Evolutionary conservation across 1,284 basidiomycete species (phyloP).

Genomic region (Singerocomus rubriflavus): DNA sequence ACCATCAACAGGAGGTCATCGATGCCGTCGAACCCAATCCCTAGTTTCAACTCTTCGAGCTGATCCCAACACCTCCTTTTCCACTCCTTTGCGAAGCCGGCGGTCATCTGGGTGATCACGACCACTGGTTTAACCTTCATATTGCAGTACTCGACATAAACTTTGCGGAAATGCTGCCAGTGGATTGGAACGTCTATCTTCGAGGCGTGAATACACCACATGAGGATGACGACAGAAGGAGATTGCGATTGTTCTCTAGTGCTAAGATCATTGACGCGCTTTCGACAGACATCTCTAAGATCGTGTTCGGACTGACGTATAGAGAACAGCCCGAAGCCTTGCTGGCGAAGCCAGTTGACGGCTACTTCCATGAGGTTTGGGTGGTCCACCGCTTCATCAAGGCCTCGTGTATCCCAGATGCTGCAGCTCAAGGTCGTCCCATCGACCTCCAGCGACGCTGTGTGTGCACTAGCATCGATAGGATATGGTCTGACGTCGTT

Average conservation of each 20-base stretch:
- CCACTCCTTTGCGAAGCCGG: conserved; percentile 19
- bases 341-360: conserved; percentile 25
- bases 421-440: conserved; percentile 11
- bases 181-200: conserved; percentile 28
- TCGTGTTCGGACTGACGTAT: conserved; percentile 20
- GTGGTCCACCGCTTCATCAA: conserved; percentile 28
- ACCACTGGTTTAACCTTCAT: conserved; percentile 25
- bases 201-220: conserved; percentile 32
- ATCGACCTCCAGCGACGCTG: conserved; percentile 3
- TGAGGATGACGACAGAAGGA: conserved; percentile 16
- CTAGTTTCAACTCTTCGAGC: conserved; percentile 12
- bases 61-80: conserved; percentile 20
- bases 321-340: conserved; percentile 20
- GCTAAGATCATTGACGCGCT: conserved; percentile 10
- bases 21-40: background rate
- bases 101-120: conserved; percentile 28
- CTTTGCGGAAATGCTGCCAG: conserved; percentile 27
- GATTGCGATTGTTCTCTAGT: conserved; percentile 10
- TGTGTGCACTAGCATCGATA: conserved; percentile 20
- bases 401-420: conserved; percentile 29
- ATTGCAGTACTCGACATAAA: conserved; percentile 25
- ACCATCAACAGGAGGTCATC: conserved; percentile 15
- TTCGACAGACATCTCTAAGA: conserved; percentile 20
- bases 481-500: conserved; percentile 27
- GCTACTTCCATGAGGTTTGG: conserved; percentile 23